Conservation (phyloP, 1,139 yeast genomes). For the Taphrina pruni region DNA sequence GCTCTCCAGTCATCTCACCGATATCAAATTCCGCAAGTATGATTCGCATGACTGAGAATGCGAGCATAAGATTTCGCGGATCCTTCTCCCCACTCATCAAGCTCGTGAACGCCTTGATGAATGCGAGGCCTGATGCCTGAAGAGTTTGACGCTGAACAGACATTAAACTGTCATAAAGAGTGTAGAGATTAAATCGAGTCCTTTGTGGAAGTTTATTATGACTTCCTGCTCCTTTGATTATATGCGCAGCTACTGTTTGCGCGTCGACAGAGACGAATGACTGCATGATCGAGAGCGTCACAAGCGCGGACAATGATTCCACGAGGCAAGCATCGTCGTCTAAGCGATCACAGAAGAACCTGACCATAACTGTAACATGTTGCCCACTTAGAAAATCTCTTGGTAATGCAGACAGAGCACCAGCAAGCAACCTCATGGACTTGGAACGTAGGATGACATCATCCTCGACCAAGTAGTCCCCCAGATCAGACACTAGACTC, state of each 20-base stretch:
- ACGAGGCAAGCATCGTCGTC: conserved; percentile 36
- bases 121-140: conserved; percentile 53
- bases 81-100: conserved; percentile 90
- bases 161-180: conserved; percentile 56
- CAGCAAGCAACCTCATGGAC: conserved; percentile 43
- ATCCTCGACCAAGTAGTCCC: conserved; percentile 71
- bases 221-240: conserved; percentile 31
- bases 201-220: conserved; percentile 61
- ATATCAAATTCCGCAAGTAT: conserved; percentile 60
- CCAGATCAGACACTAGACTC: conserved; percentile 62
- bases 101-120: conserved; percentile 65
- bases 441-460: conserved; percentile 60
- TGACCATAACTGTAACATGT: conserved; percentile 37
- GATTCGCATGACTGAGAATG: conserved; percentile 64
- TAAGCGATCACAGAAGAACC: conserved; percentile 38
- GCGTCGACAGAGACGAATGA: conserved; percentile 32
- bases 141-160: conserved; percentile 48
- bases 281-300: conserved; percentile 33
- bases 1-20: conserved; percentile 53
- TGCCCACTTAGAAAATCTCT: conserved; percentile 26
- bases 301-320: conserved; percentile 28
- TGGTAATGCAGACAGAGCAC: conserved; percentile 12
- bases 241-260: neutral
- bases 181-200: conserved; percentile 66
- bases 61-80: conserved; percentile 78